Conservation (phyloP, 805 yeast species). For the Wickerhamiella lipophila region DNA sequence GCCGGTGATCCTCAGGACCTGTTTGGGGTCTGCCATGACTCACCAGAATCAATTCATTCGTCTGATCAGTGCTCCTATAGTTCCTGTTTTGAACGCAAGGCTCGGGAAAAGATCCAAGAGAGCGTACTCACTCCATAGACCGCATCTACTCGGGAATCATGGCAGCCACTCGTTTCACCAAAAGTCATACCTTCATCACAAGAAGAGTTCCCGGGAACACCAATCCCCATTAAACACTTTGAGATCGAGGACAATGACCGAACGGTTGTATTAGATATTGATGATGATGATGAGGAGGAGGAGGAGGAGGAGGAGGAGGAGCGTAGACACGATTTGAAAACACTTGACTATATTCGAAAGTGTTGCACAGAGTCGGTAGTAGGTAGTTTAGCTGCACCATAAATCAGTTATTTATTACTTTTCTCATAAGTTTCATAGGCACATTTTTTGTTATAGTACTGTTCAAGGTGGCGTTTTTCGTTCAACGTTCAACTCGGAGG, state of each 20-base stretch:
- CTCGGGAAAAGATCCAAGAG: neutral
- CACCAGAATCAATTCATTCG: conserved; percentile 10
- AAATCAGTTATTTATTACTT: neutral
- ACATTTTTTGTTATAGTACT: neutral
- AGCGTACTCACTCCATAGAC: neutral
- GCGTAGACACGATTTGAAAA: neutral
- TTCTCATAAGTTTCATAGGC: no score
- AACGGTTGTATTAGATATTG: neutral
- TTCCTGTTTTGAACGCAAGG: conserved; percentile 2
- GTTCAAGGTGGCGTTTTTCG: no score
- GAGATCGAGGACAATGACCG: neutral
- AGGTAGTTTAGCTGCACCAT: neutral
- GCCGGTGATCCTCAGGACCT: neutral
- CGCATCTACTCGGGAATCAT: no score
- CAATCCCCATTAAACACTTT: neutral
- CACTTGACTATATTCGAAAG: neutral
- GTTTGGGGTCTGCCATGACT: neutral
- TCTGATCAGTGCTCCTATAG: conserved; percentile 8
- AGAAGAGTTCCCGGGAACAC: neutral
- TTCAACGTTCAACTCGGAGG: no score
- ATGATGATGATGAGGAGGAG: neutral
- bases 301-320: neutral
- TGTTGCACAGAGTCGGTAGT: conserved; percentile 3
- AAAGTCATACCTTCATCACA: neutral
- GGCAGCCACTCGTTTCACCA: neutral